Percentiles rank a stretch among this genome's conserved stretches.
Evolutionary conservation across 1,284 basidiomycete species (phyloP).

Genomic region (Ganoderma sp.): DNA sequence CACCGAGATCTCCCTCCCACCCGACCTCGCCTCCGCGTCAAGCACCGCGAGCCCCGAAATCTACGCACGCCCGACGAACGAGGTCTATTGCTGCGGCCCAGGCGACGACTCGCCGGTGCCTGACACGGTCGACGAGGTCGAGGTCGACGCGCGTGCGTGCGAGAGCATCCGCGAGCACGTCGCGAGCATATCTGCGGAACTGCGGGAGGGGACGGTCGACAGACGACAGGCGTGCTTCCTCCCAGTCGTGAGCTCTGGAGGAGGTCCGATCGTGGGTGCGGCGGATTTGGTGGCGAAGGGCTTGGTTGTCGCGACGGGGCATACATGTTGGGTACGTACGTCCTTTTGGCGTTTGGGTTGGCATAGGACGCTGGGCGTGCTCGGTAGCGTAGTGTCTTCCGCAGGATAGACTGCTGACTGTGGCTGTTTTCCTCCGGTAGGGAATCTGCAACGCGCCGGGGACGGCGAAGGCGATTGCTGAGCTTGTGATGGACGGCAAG

Average conservation of each 20-base stretch:
- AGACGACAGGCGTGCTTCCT: conserved; percentile 73
- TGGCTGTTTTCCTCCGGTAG: conserved; percentile 40
- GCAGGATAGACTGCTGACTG: neutral
- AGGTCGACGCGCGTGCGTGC: conserved; percentile 58
- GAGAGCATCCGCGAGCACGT: conserved; percentile 60
- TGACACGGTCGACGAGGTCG: conserved; percentile 64
- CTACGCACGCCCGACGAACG: conserved; percentile 70
- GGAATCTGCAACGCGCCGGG: conserved; percentile 77
- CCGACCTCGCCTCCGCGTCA: conserved; percentile 14
- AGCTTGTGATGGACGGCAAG: conserved; percentile 64
- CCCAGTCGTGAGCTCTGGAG: conserved; percentile 55
- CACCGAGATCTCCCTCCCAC: conserved; percentile 58
- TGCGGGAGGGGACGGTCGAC: conserved; percentile 56
- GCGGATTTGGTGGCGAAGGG: conserved; percentile 55
- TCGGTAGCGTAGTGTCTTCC: neutral
- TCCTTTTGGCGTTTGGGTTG: neutral
- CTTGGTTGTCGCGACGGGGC: conserved; percentile 66
- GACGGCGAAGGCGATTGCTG: conserved; percentile 64
- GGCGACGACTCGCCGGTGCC: conserved; percentile 67
- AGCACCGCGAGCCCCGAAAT: conserved; percentile 61
- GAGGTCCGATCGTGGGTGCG: conserved; percentile 68
- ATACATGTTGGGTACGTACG: conserved; percentile 56
- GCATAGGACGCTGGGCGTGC: neutral
- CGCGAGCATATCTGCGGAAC: conserved; percentile 59
- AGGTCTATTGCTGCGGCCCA: conserved; percentile 73